Conservation (phyloP, 2,329 filamentous ascomycete genomes). For the Clarireedia hainanense region DNA sequence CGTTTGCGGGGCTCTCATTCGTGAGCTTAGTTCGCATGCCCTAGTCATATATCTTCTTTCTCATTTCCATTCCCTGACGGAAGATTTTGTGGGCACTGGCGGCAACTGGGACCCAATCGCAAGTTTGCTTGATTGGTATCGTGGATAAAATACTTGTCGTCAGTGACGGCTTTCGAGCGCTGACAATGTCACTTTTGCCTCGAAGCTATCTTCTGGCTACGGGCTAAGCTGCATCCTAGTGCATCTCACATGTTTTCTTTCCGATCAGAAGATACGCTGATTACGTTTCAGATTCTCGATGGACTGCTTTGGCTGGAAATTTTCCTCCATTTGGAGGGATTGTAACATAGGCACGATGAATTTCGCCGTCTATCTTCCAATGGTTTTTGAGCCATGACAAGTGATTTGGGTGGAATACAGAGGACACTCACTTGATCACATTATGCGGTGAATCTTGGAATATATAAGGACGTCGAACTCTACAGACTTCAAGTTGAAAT, state of each 20-base stretch:
- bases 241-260: conserved; percentile 4
- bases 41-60: not conserved
- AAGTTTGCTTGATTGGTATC: not conserved
- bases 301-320: not conserved
- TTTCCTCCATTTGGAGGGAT: not conserved
- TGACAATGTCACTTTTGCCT: not conserved
- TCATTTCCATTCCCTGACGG: not conserved
- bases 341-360: not conserved
- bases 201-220: not conserved
- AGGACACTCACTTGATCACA: not conserved
- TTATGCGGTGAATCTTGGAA: not conserved
- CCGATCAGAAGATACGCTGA: conserved; percentile 2
- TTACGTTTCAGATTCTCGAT: not conserved
- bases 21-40: not conserved
- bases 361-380: not conserved
- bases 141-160: no score
- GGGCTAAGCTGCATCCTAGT: not conserved
- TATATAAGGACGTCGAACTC: not conserved
- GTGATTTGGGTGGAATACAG: not conserved
- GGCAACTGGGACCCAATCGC: not conserved
- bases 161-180: no score
- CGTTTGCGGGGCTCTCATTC: not conserved
- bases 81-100: not conserved
- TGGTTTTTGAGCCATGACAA: not conserved
- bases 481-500: not conserved